Evolutionary conservation across 1,284 basidiomycete species (phyloP).

Genomic region (Anthracocystis setariae): DNA sequence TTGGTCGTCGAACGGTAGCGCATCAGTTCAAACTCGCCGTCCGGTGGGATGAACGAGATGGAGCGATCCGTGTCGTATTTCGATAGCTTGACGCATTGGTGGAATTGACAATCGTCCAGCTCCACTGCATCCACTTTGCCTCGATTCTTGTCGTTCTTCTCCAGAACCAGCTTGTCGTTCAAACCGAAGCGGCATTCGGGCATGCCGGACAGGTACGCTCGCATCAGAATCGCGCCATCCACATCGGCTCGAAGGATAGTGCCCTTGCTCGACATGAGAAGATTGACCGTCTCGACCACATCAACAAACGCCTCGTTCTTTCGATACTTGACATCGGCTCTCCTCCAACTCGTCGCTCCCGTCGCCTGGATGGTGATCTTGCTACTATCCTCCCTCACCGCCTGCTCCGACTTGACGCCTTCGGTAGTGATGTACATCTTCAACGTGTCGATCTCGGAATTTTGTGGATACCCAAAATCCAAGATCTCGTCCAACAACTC

Average conservation of each 20-base stretch:
- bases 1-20: constrained; percentile 94
- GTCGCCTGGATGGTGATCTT: constrained; percentile 97
- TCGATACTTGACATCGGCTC: constrained; percentile 94
- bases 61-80: constrained; percentile 92
- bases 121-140: constrained; percentile 70
- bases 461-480: constrained; percentile 99
- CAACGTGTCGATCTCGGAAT: constrained; percentile 95
- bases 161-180: constrained; percentile 96
- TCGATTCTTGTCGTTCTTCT: constrained; percentile 73
- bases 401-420: constrained; percentile 84
- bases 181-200: constrained; percentile 98
- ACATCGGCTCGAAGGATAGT: constrained; percentile 94
- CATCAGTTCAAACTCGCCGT: constrained; percentile 99
- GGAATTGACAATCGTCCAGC: constrained; percentile 96
- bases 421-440: constrained; percentile 99
- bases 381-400: constrained; percentile 85
- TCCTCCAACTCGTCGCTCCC: constrained; percentile 90
- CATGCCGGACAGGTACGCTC: constrained; percentile 93
- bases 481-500: constrained; percentile 76
- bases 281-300: constrained; percentile 94
- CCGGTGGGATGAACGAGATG: constrained; percentile 96
- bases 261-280: constrained; percentile 95
- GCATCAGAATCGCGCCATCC: constrained; percentile 97
- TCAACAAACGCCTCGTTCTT: constrained; percentile 99
- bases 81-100: constrained; percentile 94